Evolutionary conservation across 306 rosid species (phyloP).

Genomic region (Cucurbita moschata): DNA sequence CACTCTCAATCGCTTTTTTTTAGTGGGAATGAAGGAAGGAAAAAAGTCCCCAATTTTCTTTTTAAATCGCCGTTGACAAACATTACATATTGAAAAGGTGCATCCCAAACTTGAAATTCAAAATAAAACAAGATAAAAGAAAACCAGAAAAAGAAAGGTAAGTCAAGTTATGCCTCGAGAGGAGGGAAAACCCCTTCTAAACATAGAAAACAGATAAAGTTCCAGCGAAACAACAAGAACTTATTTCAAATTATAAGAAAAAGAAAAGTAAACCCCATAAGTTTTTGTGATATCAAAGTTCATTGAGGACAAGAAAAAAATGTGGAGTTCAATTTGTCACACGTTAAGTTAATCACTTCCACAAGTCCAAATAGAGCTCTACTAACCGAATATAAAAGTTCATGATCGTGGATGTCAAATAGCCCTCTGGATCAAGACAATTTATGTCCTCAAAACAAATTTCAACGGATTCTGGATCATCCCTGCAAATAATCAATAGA

Average conservation of each 20-base stretch:
- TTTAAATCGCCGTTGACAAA: background rate
- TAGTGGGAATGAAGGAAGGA: no score
- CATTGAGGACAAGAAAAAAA: background rate
- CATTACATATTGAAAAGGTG: background rate
- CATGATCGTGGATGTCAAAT: conserved; percentile 76
- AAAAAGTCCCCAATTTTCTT: no score
- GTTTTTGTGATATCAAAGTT: background rate
- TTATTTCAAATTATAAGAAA: background rate
- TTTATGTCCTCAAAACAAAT: conserved; percentile 47
- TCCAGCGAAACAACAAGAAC: background rate
- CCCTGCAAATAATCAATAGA: conserved; percentile 41
- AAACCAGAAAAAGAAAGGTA: background rate
- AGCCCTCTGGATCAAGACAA: conserved; percentile 74
- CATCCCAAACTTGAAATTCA: background rate
- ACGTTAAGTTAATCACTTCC: background rate
- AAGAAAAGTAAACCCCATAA: background rate
- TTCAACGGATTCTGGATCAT: conserved; percentile 73
- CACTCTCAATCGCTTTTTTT: no score
- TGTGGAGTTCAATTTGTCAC: background rate
- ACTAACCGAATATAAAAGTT: conserved; percentile 82
- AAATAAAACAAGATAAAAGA: background rate
- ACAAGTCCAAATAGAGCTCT: conserved; percentile 1
- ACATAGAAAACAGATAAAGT: background rate
- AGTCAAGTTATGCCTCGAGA: background rate
- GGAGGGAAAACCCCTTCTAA: no score